Evolutionary conservation across 768 basidiomycete species (phyloP).

Genomic region (Kwoniella sp.): DNA sequence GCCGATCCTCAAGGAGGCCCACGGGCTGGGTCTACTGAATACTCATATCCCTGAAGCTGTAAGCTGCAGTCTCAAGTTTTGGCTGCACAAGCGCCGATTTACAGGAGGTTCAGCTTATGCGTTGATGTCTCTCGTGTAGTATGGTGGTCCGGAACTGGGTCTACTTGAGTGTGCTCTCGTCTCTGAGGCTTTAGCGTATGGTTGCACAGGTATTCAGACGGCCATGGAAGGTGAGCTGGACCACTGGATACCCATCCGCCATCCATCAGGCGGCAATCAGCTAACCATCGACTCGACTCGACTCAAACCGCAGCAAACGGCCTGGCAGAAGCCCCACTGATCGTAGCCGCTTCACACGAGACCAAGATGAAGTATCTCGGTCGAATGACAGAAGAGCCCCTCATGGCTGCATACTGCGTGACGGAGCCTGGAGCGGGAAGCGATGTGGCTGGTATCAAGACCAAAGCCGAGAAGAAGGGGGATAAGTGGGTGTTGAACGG

Average conservation of each 20-base stretch:
- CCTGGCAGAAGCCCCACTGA: conserved; percentile 55
- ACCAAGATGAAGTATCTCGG: conserved; percentile 58
- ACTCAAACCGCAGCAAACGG: conserved; percentile 55
- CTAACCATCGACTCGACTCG: background rate
- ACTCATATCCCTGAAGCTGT: conserved; percentile 57
- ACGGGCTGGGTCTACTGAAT: conserved; percentile 56
- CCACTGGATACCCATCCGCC: background rate
- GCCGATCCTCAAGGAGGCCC: conserved; percentile 57
- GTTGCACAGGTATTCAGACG: conserved; percentile 56
- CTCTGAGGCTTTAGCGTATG: conserved; percentile 55
- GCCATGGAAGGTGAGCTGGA: conserved; percentile 54
- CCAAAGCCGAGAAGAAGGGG: conserved; percentile 57
- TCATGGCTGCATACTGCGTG: conserved; percentile 57
- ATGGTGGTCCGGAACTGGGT: conserved; percentile 56
- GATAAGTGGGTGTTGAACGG: conserved; percentile 58
- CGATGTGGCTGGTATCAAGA: conserved; percentile 58
- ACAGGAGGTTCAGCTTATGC: background rate
- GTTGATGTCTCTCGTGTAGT: conserved; percentile 25
- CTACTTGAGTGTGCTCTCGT: conserved; percentile 56
- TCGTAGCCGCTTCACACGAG: conserved; percentile 55
- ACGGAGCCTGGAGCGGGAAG: conserved; percentile 58
- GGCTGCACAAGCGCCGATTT: background rate
- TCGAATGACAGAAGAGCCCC: conserved; percentile 57
- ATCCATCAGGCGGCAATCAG: background rate
- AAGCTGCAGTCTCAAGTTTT: conserved; percentile 16